Evolutionary conservation across 129 eudicot species (phyloP), one percentile per base, ranked within the genome.

Genomic region (Helianthus tuberosus): DNA sequence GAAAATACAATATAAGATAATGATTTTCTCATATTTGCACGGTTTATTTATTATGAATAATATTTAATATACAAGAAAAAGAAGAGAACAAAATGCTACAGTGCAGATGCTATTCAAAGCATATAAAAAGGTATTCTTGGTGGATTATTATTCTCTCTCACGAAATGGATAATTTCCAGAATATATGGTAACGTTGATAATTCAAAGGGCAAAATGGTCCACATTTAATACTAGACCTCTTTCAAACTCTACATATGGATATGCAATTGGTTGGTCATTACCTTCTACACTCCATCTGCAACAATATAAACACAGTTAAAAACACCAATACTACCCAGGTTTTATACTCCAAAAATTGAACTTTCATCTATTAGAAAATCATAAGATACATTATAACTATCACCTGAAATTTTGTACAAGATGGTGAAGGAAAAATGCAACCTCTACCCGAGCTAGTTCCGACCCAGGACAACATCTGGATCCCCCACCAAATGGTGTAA

Each of bases 401-500:
- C 77, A 91, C 97, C 97, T 88, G 86, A 86, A 91, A 38, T 82
- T 84, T 77, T 79, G 95, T 55, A 91, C 82, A 66, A 91, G 91
- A 74, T 88, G 97, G 77, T 91, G 95, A 69, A 91, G 88, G 89
- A 91, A 91, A 77, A 91, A 87, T 0, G 97, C 94, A 59, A 88
- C 86, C 87, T 91, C 97, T 57, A 91, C 84, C 72, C 88, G 87
- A 43, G 89, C 97, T 44, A 91, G 78, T 72, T 91, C 97, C 44
- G 89, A 91, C 38, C 97, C 97, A 0, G 97, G 94, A 79, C 97
- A 91, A 71, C 86, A 86, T 64, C 97, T 81, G 58, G 91, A 71
- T 50, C 97, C 97, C 58, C 97, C 97, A 5, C 97, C 97, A 78
- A 91, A 91, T 1, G 97, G 97, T 41, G 82, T 91, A 44, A 91